Base-by-base conservation (phyloP, 2,329 filamentous ascomycete species). In the Colletotrichum sp. region DNA sequence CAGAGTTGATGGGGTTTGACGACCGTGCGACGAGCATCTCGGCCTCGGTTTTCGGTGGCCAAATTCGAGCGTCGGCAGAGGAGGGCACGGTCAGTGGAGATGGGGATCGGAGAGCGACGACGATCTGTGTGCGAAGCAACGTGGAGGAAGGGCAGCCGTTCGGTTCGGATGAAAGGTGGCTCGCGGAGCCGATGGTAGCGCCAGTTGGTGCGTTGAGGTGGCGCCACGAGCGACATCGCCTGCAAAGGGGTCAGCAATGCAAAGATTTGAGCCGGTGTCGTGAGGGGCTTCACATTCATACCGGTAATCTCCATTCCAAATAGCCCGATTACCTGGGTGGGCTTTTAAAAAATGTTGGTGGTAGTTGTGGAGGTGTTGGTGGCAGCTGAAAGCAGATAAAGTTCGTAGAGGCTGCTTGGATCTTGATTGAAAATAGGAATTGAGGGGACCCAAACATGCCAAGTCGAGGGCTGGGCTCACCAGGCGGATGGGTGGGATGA, bases 81-180 rank as follows among this genome's bases (percentile, higher is more conserved):
- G 32, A n/a, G 19, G 12, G 63, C 44, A 59, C 64, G 27, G 63
- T 19, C 52, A 64, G 28, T 57, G 34, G 64, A 48, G 57, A 72
- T 28, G 44, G 32, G 7, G 32, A 68, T 61, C 22, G 27, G 64
- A 67, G 59, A 71, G 67, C n/a, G 27, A n/a, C 13, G 39, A 60
- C 61, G 15, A 66, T 55, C 72, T 25, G 60, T 55, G 61, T 63
- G 25, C 6, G 44, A 22, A n/a, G 27, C 30, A 32, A 60, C 44
- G 22, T 68, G 63, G 71, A 70, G 16, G 61, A 71, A 27, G 34
- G 30, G 22, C 32, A 39, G 27, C 55, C 27, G 34, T 12, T 61
- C n/a, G 70, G 65, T 68, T 73, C 73, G 70, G 73, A 68, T 61
- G 73, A 73, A 68, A 68, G 70, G 34, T 19, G 27, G 27, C 16